These are phyloP conservation scores for Mycena crocata DNA, from an alignment of 768 basidiomycete genomes.

Conservation along the genomic window DNA sequence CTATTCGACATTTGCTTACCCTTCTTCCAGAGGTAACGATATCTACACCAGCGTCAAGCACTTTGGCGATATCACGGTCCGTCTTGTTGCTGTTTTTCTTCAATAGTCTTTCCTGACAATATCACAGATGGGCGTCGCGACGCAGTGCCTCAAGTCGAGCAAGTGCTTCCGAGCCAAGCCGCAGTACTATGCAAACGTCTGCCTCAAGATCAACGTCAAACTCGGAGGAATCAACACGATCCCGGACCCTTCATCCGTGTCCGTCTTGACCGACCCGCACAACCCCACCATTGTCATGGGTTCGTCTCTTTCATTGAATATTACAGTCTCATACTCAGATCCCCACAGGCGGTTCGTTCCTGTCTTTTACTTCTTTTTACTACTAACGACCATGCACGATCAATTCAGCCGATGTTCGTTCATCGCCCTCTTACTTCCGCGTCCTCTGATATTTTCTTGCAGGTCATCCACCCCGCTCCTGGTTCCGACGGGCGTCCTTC, in stretches of 20 bases:
- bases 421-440: background rate
- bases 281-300: conserved; percentile 80
- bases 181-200: conserved; percentile 87
- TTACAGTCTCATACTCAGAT: conserved; percentile 70
- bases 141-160: conserved; percentile 79
- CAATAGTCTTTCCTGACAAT: background rate
- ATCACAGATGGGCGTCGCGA: conserved; percentile 58
- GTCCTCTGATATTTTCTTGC: background rate
- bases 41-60: conserved; percentile 84
- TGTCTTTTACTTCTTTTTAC: too few relatives aligned
- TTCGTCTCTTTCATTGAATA: conserved; percentile 78
- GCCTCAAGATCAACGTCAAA: too few relatives aligned
- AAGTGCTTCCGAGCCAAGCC: conserved; percentile 76
- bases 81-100: background rate
- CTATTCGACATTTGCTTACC: conserved; percentile 60
- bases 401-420: conserved; percentile 63
- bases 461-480: conserved; percentile 83
- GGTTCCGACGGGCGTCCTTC: conserved; percentile 83
- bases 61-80: conserved; percentile 78
- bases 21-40: conserved; percentile 81
- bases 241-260: too few relatives aligned
- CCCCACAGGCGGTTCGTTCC: conserved; percentile 11
- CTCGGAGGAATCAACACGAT: too few relatives aligned
- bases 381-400: conserved; percentile 51
- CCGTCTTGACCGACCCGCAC: background rate